Base-by-base conservation (phyloP, 495 filamentous ascomycete genomes). In the Schizothecium vesticola region DNA sequence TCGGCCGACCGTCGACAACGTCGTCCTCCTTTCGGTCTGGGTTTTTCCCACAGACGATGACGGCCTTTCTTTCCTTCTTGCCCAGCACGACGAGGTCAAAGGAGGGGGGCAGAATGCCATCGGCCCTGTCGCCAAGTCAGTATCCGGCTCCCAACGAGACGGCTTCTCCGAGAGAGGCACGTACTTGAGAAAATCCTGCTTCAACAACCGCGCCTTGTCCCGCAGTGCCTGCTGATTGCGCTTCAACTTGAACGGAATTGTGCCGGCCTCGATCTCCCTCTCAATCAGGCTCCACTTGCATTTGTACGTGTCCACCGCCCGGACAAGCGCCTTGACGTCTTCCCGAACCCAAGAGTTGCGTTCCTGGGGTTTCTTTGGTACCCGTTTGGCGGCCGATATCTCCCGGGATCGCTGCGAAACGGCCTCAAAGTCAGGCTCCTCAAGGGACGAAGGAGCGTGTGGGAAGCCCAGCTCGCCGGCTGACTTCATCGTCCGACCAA, bases 181-280 rank as follows among this genome's bases (percentile, higher is more conserved):
- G 75, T 78, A 88, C 84, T 85, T 86, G 5, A 90, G 75, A 65
- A 80, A 87, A 65, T 82, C 82, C 43, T 86, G 82, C 71, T 89
- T 90, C 64, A 91, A 72, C 66, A 88, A 82, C 10, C 87, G 80
- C 58, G 87, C 89, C 75, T 90, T 91, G 78, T 91, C 88, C 31
- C 88, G 89, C 22, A 91, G 74, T 24, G 82, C 84, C 59, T 88
- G 86, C 70, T 90, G 87, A 70, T 83, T 80, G n/a, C 87, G 81
- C 0, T 73, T 70, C 8, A 70, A 66, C 33, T 83, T 73, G 33
- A 87, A 78, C 0, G 78, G 75, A 2, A 78, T 74, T 1, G 56
- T 67, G 21, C 71, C 73, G 4, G 63, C 58, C 59, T 69, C 70
- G 59, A 79, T 76, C 21, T 72, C 60, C 36, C 74, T 77, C 67